Conservation (phyloP, 306 rosid species). For the Cicer judaicum region DNA sequence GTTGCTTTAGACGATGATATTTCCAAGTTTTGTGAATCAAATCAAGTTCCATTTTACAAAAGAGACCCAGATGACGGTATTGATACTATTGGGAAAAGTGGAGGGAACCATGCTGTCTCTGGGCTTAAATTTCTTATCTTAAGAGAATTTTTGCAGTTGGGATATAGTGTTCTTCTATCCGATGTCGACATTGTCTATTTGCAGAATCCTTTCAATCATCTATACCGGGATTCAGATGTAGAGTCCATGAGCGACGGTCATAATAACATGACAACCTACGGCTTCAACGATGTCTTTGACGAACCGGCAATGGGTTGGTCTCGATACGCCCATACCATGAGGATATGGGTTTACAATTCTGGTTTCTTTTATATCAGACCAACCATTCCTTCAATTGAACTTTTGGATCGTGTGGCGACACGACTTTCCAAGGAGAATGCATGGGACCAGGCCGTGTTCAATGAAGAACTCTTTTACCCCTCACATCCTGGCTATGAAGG, state of each 20-base stretch:
- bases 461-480: conserved; percentile 87
- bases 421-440: conserved; percentile 70
- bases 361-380: conserved; percentile 95
- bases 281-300: conserved; percentile 74
- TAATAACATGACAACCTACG: conserved; percentile 80
- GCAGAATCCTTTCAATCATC: conserved; percentile 82
- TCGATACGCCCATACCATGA: conserved; percentile 84
- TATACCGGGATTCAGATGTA: conserved; percentile 80
- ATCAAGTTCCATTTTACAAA: conserved; percentile 78
- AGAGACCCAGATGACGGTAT: conserved; percentile 73
- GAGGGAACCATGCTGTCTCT: conserved; percentile 86
- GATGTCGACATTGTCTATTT: conserved; percentile 92
- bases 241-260: conserved; percentile 98
- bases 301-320: conserved; percentile 96
- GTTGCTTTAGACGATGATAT: conserved; percentile 78
- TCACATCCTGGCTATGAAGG: conserved; percentile 83
- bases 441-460: conserved; percentile 99
- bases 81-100: conserved; percentile 63
- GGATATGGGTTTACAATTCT: conserved; percentile 94
- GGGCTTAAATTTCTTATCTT: conserved; percentile 79
- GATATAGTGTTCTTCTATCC: conserved; percentile 87
- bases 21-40: conserved; percentile 57
- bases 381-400: conserved; percentile 85
- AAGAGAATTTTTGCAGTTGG: conserved; percentile 92
- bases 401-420: conserved; percentile 83